phyloP scores from a whole-genome alignment of 345 rosid genomes.

The Adansonia digitata region DNA sequence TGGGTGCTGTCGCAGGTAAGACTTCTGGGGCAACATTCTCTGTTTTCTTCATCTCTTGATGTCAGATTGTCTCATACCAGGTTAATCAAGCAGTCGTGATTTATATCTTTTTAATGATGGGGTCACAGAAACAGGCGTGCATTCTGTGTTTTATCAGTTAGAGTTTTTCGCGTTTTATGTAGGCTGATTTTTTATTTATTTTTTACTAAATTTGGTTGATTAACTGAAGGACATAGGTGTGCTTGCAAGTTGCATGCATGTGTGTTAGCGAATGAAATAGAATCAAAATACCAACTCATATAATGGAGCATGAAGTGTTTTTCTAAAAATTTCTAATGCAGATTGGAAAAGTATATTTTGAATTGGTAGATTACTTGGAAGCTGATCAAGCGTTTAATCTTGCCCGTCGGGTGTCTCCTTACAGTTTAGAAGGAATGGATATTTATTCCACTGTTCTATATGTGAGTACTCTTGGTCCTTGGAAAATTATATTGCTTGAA shows the following conservation, averaged over 20 bases:
- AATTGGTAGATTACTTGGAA: constrained; percentile 86
- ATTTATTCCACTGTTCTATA: constrained; percentile 89
- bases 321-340: constrained; percentile 28
- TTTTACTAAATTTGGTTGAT: background rate
- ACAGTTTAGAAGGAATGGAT: constrained; percentile 96
- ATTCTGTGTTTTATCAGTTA: background rate
- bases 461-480: constrained; percentile 45
- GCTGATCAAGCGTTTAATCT: constrained; percentile 82
- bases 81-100: background rate
- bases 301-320: too few relatives aligned
- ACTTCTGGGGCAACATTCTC: background rate
- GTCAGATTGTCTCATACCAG: background rate
- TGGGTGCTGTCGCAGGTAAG: constrained; percentile 98
- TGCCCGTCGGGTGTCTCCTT: constrained; percentile 75
- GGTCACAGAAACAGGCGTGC: background rate
- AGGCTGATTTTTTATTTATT: background rate
- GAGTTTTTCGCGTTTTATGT: background rate
- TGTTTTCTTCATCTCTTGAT: background rate
- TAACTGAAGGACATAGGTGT: background rate
- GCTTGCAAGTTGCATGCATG: background rate
- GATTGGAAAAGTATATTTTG: constrained; percentile 92
- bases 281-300: background rate
- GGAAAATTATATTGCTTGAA: background rate
- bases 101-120: background rate
- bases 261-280: background rate